These are phyloP conservation scores for Nakazawaea sp. DNA, from an alignment of 805 yeast genomes.

Conservation along the genomic window DNA sequence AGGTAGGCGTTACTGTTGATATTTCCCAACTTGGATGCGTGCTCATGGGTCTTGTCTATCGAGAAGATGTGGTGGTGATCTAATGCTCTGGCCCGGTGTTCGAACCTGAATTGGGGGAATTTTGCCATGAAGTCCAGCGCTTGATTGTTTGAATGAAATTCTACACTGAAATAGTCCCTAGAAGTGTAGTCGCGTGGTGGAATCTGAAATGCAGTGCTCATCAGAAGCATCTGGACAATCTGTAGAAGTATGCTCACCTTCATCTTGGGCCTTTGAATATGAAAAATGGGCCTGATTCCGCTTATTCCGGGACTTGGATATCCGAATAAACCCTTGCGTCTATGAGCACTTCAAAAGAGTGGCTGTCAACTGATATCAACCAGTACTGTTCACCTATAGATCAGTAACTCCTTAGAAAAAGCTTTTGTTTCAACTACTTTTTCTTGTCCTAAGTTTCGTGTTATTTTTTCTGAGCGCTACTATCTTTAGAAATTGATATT, in stretches of 20 bases:
- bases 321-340: too few relatives aligned
- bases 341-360: too few relatives aligned
- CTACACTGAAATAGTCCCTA: conserved; percentile 59
- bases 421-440: too few relatives aligned
- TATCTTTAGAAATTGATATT: too few relatives aligned
- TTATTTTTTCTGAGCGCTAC: too few relatives aligned
- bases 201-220: conserved; percentile 3
- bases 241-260: not conserved
- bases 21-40: conserved; percentile 29
- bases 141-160: conserved; percentile 29
- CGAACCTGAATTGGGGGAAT: conserved; percentile 46
- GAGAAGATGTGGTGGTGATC: conserved; percentile 67
- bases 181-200: conserved; percentile 38
- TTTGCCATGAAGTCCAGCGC: conserved; percentile 26
- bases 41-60: conserved; percentile 30
- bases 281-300: too few relatives aligned
- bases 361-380: too few relatives aligned
- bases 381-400: too few relatives aligned
- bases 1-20: conserved; percentile 19
- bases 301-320: too few relatives aligned
- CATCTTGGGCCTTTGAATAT: too few relatives aligned
- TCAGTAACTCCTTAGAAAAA: too few relatives aligned
- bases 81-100: conserved; percentile 57
- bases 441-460: too few relatives aligned
- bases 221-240: not conserved